These are phyloP conservation scores for Citeromyces nyonsensis DNA, from an alignment of 805 yeast genomes.

Conservation along the genomic window DNA sequence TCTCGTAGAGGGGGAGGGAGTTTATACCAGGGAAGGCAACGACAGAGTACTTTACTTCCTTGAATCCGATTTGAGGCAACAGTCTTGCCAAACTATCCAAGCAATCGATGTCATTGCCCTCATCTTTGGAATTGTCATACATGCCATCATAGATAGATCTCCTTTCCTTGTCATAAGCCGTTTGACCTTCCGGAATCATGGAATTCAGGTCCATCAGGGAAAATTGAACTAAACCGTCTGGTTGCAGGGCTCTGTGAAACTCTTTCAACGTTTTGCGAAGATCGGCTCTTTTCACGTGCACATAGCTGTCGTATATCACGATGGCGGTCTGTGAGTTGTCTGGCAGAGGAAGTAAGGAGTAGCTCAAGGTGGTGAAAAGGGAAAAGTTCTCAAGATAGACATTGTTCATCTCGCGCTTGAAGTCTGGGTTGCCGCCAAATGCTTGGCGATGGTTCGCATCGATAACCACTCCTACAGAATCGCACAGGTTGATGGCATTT, in stretches of 20 bases:
- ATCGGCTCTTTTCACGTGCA: conserved; percentile 7
- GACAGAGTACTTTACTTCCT: too few relatives aligned
- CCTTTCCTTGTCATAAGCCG: too few relatives aligned
- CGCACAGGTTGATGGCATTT: conserved; percentile 12
- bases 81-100: too few relatives aligned
- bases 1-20: too few relatives aligned
- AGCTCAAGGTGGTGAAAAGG: background rate
- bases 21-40: too few relatives aligned
- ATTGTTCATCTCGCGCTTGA: conserved; percentile 9
- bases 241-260: conserved; percentile 13
- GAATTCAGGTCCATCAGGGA: conserved; percentile 5
- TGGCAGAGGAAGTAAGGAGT: conserved; percentile 10
- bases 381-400: background rate
- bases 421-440: conserved; percentile 5
- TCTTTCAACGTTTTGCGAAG: conserved; percentile 10
- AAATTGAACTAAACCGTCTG: conserved; percentile 14
- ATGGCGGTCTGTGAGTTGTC: conserved; percentile 13
- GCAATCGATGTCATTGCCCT: too few relatives aligned
- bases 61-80: too few relatives aligned
- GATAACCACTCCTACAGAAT: conserved; percentile 7
- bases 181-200: too few relatives aligned
- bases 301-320: conserved; percentile 11
- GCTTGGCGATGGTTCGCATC: conserved; percentile 11
- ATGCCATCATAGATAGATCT: too few relatives aligned
- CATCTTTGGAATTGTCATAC: too few relatives aligned